Base-by-base conservation (phyloP, 805 yeast genomes). In the Maudiozyma pseudohumilis region DNA sequence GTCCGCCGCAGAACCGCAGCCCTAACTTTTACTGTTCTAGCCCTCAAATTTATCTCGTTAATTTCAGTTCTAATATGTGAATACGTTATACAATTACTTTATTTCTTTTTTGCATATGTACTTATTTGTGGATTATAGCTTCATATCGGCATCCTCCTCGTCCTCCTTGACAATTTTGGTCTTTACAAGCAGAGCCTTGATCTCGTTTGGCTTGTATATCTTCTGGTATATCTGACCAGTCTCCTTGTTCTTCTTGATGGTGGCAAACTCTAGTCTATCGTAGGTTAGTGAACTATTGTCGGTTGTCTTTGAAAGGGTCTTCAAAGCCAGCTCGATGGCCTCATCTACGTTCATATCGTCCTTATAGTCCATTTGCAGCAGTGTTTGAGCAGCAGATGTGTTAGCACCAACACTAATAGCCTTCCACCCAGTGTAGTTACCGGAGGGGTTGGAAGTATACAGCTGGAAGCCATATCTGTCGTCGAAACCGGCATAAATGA, bases 351-450 rank as follows among this genome's bases (percentile, higher is more conserved):
- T 60, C 49, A 85, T 61, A 40, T 82, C 92, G 50, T 84, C 89
- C 57, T 82, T 86, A 67, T 84, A 92, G 52, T 92, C 98, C 65
- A 88, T 95, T 64, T 92, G 92, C 56, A 92, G 70, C 46, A 92
- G 66, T 1, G 98, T 89, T 66, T 92, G 98, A 1, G 96, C 96
- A 32, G 96, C 88, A 6, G 95, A 75, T 46, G 86, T 87, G 65
- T 92, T 92, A 35, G 96, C 95, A 29, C 99, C 99, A 42, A 92
- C 88, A 50, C 86, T 74, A 24, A 96, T 89, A 31, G 98, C 98
- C 63, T 84, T 87, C 99, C 99, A 92, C 19, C 98, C 97, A 16
- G 94, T 76, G 60, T 88, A 92, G 64, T 92, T 92, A 20, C 99
- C 99, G 0, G 95, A 84, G 11, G 99, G 99, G 59, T 92, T 92